Evolutionary conservation across 371 early-diverging fungal species (phyloP), one percentile per base, ranked within the genome.

Genomic region (Rhizopus sp.): DNA sequence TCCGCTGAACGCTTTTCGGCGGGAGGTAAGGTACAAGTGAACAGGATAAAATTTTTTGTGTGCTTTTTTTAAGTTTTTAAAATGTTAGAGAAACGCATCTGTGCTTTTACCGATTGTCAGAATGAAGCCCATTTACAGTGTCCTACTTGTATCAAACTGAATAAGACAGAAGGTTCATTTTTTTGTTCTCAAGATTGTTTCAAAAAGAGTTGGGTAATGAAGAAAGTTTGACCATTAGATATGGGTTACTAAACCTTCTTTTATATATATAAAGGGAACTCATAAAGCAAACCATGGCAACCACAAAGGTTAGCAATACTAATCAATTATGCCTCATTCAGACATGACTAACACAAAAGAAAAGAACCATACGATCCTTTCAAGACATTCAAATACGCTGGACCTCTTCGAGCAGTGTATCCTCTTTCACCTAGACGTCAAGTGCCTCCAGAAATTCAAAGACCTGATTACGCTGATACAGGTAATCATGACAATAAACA

Each of bases 101-200:
- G 73, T 59, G 60, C 69, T 16, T 59, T 73, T 13, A 37, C 64
- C 10, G 83, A 81, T 15, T 96, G 95, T 73, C 70, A 60, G n/a
- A 88, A 90, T 54, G 77, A 83, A 3, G 91, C 95, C 5, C 80
- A 82, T 51, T 75, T 95, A 29, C 88, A 89, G 60, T 96, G 96
- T 63, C 96, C 96, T 15, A 92, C 88, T 4, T 96, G 96, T 67
- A 52, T 89, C n/a, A 93, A 94, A 70, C 78, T 88, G 16, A 73
- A 69, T 31, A 80, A 93, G 34, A 61, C 66, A 4, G 64, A 63
- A 31, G 82, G 72, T 29, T 87, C 91, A 4, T 86, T 77, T 68
- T 96, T 93, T 61, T 96, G 96, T 70, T 84, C 89, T 31, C 96
- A 94, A 70, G 86, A 83, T 41, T 95, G 96, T 72, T 96, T 96